phyloP scores from a whole-genome alignment of 2,329 filamentous ascomycete species.

The Aspergillus floridensis region DNA sequence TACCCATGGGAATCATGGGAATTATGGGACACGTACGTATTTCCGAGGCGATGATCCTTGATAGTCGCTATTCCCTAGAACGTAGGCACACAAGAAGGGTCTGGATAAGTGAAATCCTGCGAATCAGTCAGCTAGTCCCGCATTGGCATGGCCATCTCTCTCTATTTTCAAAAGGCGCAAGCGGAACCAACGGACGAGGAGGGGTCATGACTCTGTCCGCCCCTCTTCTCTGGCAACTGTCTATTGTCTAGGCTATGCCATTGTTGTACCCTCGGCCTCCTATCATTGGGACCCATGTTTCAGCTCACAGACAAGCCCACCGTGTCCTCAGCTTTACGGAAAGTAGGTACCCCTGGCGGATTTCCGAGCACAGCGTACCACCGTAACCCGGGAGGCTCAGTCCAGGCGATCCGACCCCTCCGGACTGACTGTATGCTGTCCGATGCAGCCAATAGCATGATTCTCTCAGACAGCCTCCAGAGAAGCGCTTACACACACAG shows the following conservation, averaged over 20 bases:
- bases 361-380: neutral
- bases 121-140: neutral
- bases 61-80: neutral
- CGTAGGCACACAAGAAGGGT: neutral
- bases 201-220: no score
- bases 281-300: neutral
- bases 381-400: neutral
- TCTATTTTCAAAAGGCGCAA: neutral
- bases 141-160: neutral
- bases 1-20: neutral
- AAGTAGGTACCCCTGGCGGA: neutral
- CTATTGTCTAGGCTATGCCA: neutral
- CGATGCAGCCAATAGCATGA: neutral
- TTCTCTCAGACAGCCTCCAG: neutral
- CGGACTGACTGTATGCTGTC: neutral
- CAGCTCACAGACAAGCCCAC: neutral
- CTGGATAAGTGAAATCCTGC: neutral
- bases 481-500: neutral
- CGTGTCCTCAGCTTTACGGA: neutral
- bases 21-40: slow-evolving; percentile 3
- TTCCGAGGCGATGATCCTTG: slow-evolving; percentile 1
- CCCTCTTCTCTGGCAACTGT: neutral
- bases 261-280: neutral
- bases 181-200: no score
- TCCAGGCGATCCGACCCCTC: neutral